phyloP scores from a whole-genome alignment of 768 basidiomycete species.

The Leccinum uliginosum region DNA sequence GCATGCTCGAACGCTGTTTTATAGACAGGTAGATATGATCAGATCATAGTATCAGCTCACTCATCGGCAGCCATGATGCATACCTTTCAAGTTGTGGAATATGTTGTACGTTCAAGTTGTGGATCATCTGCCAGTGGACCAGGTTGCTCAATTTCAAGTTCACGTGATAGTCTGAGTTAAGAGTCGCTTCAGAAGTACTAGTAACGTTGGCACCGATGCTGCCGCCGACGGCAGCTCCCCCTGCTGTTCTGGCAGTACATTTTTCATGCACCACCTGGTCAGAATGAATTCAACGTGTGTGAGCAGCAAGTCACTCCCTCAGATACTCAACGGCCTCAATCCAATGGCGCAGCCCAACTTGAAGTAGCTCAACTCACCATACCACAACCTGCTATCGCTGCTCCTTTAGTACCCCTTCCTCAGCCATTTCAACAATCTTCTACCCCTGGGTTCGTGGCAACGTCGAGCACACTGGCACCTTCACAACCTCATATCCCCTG shows the following conservation, averaged over 20 bases:
- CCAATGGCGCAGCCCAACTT: slow-evolving; percentile 33
- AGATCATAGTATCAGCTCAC: too few relatives aligned
- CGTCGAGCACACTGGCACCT: slow-evolving; percentile 11
- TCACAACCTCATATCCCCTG: slow-evolving; percentile 52
- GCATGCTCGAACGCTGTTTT: too few relatives aligned
- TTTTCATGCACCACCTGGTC: background rate
- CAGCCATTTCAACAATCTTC: slow-evolving; percentile 44
- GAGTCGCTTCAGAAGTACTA: slow-evolving; percentile 36
- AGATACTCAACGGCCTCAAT: slow-evolving; percentile 36
- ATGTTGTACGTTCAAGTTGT: too few relatives aligned
- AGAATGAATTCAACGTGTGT: slow-evolving; percentile 17
- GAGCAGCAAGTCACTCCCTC: slow-evolving; percentile 36
- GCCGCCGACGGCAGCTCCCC: slow-evolving; percentile 39
- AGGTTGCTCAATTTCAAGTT: slow-evolving; percentile 17
- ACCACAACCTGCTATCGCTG: slow-evolving; percentile 33
- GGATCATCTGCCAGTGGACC: too few relatives aligned
- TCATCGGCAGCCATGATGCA: too few relatives aligned
- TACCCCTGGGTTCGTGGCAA: slow-evolving; percentile 21
- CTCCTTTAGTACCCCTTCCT: slow-evolving; percentile 44
- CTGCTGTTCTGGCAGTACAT: slow-evolving; percentile 41
- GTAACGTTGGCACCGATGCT: slow-evolving; percentile 42
- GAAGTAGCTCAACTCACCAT: slow-evolving; percentile 21
- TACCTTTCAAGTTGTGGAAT: too few relatives aligned
- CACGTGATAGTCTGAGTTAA: slow-evolving; percentile 20
- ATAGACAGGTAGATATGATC: too few relatives aligned